These are phyloP conservation scores for Sicyos edulis DNA, from an alignment of 306 rosid species.

Conservation along the genomic window DNA sequence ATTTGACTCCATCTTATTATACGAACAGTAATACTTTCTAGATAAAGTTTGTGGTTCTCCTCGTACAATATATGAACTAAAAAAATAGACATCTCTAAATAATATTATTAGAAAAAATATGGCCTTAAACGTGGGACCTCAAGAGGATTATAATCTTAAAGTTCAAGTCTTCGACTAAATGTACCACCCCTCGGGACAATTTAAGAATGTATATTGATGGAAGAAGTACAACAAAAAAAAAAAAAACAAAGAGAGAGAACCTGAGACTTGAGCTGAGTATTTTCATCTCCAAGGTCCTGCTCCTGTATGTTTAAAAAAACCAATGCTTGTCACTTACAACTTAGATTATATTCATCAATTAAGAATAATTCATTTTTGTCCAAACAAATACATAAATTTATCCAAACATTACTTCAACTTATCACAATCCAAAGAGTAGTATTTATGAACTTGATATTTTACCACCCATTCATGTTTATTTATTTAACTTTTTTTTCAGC, in stretches of 20 bases:
- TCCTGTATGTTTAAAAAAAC: slow-evolving; percentile 31
- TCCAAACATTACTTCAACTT: background rate
- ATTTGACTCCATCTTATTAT: no score
- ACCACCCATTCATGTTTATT: background rate
- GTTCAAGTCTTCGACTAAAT: no score
- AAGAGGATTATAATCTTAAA: no score
- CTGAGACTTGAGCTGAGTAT: slow-evolving; percentile 52
- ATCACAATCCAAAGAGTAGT: background rate
- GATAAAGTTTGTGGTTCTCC: no score
- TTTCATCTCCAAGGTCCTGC: slow-evolving; percentile 36
- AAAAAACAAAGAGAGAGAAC: slow-evolving; percentile 24
- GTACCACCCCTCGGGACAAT: background rate
- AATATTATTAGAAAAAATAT: no score
- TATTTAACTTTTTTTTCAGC: no score
- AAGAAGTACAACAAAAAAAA: background rate
- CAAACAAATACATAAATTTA: background rate
- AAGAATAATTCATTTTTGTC: background rate
- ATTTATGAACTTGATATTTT: background rate
- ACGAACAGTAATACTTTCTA: no score
- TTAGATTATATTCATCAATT: background rate
- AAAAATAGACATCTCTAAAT: no score
- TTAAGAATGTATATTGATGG: background rate
- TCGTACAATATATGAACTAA: no score
- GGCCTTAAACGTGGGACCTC: no score
- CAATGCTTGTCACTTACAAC: background rate